These are phyloP conservation scores for Anthoceros angustus DNA, from an alignment of 225 moss, liverwort and hornwort genomes.

Conservation along the genomic window DNA sequence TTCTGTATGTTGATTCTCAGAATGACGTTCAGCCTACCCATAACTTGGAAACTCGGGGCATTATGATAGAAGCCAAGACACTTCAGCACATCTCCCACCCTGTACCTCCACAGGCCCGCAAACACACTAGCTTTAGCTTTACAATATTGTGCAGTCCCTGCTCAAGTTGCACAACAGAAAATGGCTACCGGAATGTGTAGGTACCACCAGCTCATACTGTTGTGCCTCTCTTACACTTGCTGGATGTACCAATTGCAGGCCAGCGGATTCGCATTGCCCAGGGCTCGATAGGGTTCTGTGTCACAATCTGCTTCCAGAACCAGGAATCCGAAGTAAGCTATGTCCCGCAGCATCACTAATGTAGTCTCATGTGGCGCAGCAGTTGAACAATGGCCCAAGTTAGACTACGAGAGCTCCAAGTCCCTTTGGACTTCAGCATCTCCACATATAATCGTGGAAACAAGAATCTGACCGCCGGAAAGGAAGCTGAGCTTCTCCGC, in stretches of 20 bases:
- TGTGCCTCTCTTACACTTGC: slow-evolving; percentile 8
- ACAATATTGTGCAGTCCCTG: too few relatives aligned
- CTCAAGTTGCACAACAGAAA: neutral
- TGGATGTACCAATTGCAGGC: slow-evolving; percentile 1
- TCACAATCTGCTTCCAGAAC: neutral
- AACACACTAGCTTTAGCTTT: neutral
- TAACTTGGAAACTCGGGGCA: slow-evolving; percentile 39
- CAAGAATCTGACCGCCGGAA: neutral
- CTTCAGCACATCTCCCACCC: slow-evolving; percentile 59
- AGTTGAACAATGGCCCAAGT: neutral
- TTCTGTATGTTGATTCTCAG: slow-evolving; percentile 51
- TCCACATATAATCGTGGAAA: neutral
- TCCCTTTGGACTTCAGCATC: neutral
- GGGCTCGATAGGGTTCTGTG: too few relatives aligned
- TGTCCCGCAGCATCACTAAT: neutral
- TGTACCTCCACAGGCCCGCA: slow-evolving; percentile 71
- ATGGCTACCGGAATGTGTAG: too few relatives aligned
- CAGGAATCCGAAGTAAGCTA: slow-evolving; percentile 8
- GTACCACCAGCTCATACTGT: slow-evolving; percentile 4
- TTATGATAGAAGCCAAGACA: slow-evolving; percentile 47
- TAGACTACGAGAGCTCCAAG: too few relatives aligned
- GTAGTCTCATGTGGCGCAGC: neutral
- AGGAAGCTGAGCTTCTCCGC: neutral
- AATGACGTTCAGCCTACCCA: slow-evolving; percentile 41
- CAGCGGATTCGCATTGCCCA: neutral